These are phyloP conservation scores for Isabelozyma rhagii DNA, from an alignment of 805 yeast species.

Conservation along the genomic window DNA sequence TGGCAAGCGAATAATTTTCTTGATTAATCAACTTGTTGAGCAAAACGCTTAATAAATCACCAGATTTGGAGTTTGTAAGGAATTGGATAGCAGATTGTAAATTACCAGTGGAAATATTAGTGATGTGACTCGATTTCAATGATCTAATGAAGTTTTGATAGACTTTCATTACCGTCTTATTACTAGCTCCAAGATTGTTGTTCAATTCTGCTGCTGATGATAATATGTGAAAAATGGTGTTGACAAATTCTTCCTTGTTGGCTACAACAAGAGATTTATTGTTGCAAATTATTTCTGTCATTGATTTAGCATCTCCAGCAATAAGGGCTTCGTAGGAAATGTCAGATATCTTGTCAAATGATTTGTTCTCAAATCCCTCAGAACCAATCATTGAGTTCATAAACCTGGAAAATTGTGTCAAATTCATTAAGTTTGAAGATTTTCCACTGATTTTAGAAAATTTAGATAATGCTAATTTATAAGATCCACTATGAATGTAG, in stretches of 20 bases:
- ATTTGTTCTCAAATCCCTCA: background rate
- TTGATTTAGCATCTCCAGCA: conserved; percentile 6
- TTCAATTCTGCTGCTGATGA: conserved; percentile 12
- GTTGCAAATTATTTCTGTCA: conserved; percentile 9
- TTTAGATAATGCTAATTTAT: conserved; percentile 12
- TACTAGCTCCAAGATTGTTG: background rate
- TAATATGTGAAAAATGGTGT: conserved; percentile 7
- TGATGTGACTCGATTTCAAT: conserved; percentile 16
- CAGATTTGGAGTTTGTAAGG: conserved; percentile 19
- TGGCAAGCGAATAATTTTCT: conserved; percentile 7
- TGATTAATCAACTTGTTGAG: conserved; percentile 21
- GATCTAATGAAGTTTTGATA: conserved; percentile 22
- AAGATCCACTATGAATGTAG: conserved; percentile 16
- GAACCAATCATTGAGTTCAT: conserved; percentile 12
- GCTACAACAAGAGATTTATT: conserved; percentile 9
- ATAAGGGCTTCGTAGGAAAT: conserved; percentile 4
- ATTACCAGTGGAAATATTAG: conserved; percentile 16
- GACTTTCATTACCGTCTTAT: conserved; percentile 6
- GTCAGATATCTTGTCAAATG: background rate
- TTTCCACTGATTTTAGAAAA: conserved; percentile 11
- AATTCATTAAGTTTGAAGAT: conserved; percentile 12
- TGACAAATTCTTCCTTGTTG: conserved; percentile 7
- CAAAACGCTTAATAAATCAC: conserved; percentile 21
- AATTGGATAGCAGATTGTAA: conserved; percentile 22
- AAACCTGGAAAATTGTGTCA: conserved; percentile 15